Evolutionary conservation across 1,284 basidiomycete genomes (phyloP).

Genomic region (Tilletia walkeri): DNA sequence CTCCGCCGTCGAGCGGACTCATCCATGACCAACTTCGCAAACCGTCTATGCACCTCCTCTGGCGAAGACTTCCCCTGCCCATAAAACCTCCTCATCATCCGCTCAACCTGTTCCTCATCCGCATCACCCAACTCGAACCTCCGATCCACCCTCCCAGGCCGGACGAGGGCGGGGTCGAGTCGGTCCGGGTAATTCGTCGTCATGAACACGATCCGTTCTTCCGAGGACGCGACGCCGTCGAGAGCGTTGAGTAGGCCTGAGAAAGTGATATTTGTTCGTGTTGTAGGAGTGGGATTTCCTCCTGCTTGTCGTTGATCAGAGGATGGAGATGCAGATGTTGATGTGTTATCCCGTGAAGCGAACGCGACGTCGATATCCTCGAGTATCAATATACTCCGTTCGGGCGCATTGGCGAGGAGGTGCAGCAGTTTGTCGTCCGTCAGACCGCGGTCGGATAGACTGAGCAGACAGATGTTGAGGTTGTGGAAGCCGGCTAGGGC

Average conservation of each 20-base stretch:
- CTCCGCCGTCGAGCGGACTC: conserved; percentile 22
- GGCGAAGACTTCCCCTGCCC: conserved; percentile 24
- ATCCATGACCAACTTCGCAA: conserved; percentile 19
- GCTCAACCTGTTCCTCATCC: conserved; percentile 72
- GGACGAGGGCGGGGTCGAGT: conserved; percentile 81
- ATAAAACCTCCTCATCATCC: conserved; percentile 84
- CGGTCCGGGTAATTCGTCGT: conserved; percentile 85
- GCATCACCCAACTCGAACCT: conserved; percentile 84
- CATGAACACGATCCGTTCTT: conserved; percentile 95
- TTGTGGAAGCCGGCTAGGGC: conserved; percentile 84
- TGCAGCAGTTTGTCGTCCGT: conserved; percentile 91
- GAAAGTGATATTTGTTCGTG: conserved; percentile 75
- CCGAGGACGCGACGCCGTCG: conserved; percentile 91
- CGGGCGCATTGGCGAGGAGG: conserved; percentile 86
- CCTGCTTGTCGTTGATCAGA: not conserved
- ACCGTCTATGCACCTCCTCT: conserved; percentile 26
- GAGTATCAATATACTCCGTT: conserved; percentile 85
- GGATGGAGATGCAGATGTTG: conserved; percentile 14
- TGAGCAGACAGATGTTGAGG: conserved; percentile 93
- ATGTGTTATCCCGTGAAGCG: conserved; percentile 54
- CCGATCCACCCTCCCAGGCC: conserved; percentile 90
- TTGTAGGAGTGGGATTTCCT: conserved; percentile 39
- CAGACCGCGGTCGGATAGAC: conserved; percentile 91
- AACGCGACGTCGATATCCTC: conserved; percentile 99
- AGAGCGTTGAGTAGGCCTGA: conserved; percentile 95